phyloP scores from a whole-genome alignment of 495 filamentous ascomycete species.

The Hyphodiscus hymeniophilus region DNA sequence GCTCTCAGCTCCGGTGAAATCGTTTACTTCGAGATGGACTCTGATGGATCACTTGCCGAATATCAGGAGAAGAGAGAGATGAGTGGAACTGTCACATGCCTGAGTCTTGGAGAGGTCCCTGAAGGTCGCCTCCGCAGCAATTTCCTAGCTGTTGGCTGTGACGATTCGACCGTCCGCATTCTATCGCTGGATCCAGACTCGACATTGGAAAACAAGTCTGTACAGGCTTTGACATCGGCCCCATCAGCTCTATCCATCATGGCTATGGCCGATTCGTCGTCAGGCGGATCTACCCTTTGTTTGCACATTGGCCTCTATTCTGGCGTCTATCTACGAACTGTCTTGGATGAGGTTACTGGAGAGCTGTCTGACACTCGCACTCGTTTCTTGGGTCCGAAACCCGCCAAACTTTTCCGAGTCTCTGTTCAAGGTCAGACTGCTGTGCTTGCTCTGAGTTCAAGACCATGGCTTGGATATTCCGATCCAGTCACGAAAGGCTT shows the following conservation, averaged over 20 bases:
- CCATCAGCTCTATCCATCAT: slow-evolving; percentile 90
- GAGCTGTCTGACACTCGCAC: slow-evolving; percentile 91
- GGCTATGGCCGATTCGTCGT: slow-evolving; percentile 78
- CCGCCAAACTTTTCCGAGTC: slow-evolving; percentile 79
- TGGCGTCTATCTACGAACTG: slow-evolving; percentile 89
- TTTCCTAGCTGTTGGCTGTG: slow-evolving; percentile 92
- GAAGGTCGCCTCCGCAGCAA: slow-evolving; percentile 78
- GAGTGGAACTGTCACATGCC: slow-evolving; percentile 88
- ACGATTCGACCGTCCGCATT: slow-evolving; percentile 91
- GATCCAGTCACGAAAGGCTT: slow-evolving; percentile 76
- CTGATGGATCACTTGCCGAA: slow-evolving; percentile 82
- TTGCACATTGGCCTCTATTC: slow-evolving; percentile 93
- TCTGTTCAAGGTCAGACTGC: slow-evolving; percentile 76
- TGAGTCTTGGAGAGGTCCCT: slow-evolving; percentile 90
- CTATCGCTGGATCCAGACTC: slow-evolving; percentile 84
- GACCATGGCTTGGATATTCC: slow-evolving; percentile 89
- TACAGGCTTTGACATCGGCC: slow-evolving; percentile 84
- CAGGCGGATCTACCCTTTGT: slow-evolving; percentile 70
- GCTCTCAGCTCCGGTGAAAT: slow-evolving; percentile 93
- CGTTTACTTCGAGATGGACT: slow-evolving; percentile 95
- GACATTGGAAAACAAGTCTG: slow-evolving; percentile 82
- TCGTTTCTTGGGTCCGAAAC: slow-evolving; percentile 83
- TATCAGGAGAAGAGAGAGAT: slow-evolving; percentile 94
- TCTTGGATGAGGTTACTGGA: slow-evolving; percentile 88
- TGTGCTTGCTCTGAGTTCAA: slow-evolving; percentile 83